Evolutionary conservation across 768 basidiomycete genomes (phyloP).

Genomic region (Floccularia luteovirens): DNA sequence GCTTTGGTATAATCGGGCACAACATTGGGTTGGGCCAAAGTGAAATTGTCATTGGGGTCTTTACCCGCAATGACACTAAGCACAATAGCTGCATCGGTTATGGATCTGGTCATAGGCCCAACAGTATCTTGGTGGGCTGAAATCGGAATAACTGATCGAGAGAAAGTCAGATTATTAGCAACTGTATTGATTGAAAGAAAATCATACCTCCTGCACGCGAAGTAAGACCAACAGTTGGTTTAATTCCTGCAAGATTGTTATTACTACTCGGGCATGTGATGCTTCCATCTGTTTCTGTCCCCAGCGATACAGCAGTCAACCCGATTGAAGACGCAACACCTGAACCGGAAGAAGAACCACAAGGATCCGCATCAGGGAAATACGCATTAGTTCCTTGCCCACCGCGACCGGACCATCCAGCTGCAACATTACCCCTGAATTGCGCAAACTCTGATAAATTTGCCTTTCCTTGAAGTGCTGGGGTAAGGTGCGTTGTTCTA

Average conservation of each 20-base stretch:
- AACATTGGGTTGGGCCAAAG: constrained; percentile 38
- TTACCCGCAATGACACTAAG: constrained; percentile 49
- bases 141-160: constrained; percentile 41
- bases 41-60: constrained; percentile 49
- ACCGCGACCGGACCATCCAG: constrained; percentile 51
- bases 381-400: constrained; percentile 46
- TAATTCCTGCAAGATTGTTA: constrained; percentile 53
- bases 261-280: constrained; percentile 43
- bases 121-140: constrained; percentile 52
- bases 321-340: constrained; percentile 47
- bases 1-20: constrained; percentile 54
- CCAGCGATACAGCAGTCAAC: constrained; percentile 37
- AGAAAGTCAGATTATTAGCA: background rate
- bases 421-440: constrained; percentile 35
- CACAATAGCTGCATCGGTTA: constrained; percentile 48
- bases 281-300: constrained; percentile 47
- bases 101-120: constrained; percentile 46
- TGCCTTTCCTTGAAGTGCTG: constrained; percentile 47
- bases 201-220: constrained; percentile 49
- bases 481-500: no score
- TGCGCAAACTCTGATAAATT: constrained; percentile 50
- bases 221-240: constrained; percentile 52
- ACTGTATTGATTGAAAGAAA: background rate
- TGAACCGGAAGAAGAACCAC: constrained; percentile 55
- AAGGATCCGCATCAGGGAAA: constrained; percentile 43